Evolutionary conservation across 441 rosid genomes (phyloP), one percentile per base, ranked within the genome.

Genomic region (Hura crepitans): DNA sequence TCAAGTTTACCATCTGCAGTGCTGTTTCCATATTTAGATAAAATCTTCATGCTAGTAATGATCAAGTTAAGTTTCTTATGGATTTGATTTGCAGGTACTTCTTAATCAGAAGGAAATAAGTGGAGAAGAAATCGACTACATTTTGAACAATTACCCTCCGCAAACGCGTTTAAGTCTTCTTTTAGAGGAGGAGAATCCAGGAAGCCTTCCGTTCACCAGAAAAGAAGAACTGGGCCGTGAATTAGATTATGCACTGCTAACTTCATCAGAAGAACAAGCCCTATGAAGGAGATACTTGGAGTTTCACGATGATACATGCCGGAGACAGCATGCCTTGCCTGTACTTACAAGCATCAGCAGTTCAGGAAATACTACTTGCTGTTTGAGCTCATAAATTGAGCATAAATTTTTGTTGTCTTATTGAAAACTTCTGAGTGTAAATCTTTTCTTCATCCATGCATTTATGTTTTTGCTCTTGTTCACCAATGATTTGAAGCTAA

Each of bases 71-170:
- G 30, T 9, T 57, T 67, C 69, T 49, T 14, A 28, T 42, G 70
- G 35, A 54, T 56, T n/a, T 35, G 74, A 46, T 55, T 65, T 77
- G 71, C 88, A 90, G 95, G 97, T 89, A 83, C 87, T 93, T 46
- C 80, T 91, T 51, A 83, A 84, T 70, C 84, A 86, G 81, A 80
- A 83, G 80, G 97, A 91, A 82, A 81, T 89, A 51, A 85, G 85
- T 31, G 93, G 96, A 72, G 92, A 87, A 65, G 97, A 86, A 77
- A 85, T 93, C 20, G 95, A 89, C 70, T 87, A 71, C 77, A 87
- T 91, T 74, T 73, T 91, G 74, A 79, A 83, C 59, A 85, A 81
- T 13, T 93, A 93, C 78, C 96, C 98, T 74, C 88, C 88, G 7
- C 82, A 89, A 59, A 91, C 90, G 2, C 90, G 86, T 1, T 62